A percentile compares a stretch with the other conserved stretches of the same genome.
Evolutionary conservation across 2,329 filamentous ascomycete species (phyloP).

Genomic region (Tolypocladium ovalisporum): DNA sequence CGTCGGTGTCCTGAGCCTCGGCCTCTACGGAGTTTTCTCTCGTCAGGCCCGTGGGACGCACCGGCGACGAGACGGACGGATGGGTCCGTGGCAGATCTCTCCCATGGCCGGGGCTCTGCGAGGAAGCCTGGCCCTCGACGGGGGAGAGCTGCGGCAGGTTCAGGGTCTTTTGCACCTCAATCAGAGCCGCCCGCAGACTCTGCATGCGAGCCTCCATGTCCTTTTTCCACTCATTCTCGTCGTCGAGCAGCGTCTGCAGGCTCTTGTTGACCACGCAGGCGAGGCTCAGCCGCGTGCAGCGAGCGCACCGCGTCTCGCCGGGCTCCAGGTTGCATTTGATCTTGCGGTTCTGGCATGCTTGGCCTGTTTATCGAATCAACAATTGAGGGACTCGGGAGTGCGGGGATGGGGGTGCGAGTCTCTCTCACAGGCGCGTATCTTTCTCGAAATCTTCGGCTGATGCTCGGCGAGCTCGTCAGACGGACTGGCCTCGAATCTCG

Average conservation of each 20-base stretch:
- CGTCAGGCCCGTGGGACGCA: constrained; percentile 16
- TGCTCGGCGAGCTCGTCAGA: constrained; percentile 3
- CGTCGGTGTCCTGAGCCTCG: constrained; percentile 8
- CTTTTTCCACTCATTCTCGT: constrained; percentile 34
- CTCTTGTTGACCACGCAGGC: constrained; percentile 44
- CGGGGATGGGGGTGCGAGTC: not conserved
- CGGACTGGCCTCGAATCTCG: constrained; percentile 9
- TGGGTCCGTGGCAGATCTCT: not conserved
- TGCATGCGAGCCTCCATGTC: constrained; percentile 16
- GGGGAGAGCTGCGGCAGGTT: constrained; percentile 4
- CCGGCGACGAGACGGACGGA: not conserved
- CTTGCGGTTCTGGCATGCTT: constrained; percentile 41
- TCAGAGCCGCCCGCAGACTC: constrained; percentile 13
- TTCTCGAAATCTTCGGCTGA: constrained; percentile 19
- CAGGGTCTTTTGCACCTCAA: constrained; percentile 13
- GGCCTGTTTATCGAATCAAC: constrained; percentile 9
- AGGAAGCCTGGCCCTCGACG: not conserved
- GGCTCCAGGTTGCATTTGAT: constrained; percentile 40
- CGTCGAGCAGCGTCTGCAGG: constrained; percentile 42
- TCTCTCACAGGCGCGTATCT: constrained; percentile 21
- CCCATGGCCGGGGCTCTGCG: not conserved
- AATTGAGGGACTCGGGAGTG: too few relatives aligned
- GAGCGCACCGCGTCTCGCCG: constrained; percentile 32
- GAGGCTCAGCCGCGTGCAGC: constrained; percentile 37
- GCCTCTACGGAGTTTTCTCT: constrained; percentile 19